Conservation (phyloP, 352 stramenopile genomes). For the Globisporangium mamillatum region DNA sequence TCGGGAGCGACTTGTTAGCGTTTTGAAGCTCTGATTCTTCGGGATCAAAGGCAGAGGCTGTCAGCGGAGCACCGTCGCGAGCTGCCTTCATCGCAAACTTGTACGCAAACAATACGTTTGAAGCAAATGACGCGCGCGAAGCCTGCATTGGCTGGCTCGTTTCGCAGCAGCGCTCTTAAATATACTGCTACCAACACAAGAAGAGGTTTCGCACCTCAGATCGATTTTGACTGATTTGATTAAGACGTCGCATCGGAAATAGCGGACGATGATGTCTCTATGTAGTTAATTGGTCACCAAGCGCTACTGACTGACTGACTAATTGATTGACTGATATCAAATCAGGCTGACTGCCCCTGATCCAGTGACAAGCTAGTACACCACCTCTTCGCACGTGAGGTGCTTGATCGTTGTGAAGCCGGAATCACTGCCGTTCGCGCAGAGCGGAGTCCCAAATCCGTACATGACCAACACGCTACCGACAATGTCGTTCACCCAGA, state of each 20-base stretch:
- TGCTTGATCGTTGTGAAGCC: neutral
- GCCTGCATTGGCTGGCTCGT: neutral
- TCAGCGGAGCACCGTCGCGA: neutral
- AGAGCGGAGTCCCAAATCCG: conserved; percentile 3
- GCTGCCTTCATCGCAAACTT: neutral
- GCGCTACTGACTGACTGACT: too few species aligned
- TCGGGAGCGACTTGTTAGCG: neutral
- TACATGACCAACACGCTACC: neutral
- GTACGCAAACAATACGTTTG: neutral
- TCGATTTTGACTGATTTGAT: neutral
- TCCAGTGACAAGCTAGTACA: neutral
- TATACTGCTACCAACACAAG: neutral
- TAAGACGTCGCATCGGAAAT: neutral
- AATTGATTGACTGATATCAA: too few species aligned
- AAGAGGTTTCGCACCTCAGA: neutral
- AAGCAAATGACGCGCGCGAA: neutral
- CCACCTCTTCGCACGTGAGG: neutral
- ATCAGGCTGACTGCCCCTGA: too few species aligned
- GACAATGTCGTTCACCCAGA: neutral
- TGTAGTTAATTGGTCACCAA: too few species aligned
- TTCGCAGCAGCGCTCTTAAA: neutral
- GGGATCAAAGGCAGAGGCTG: neutral
- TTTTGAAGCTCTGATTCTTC: neutral
- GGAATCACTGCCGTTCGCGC: neutral
- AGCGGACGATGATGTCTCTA: too few species aligned